Conservation (phyloP, 257 asterid species). For the Gentiana macrophylla region DNA sequence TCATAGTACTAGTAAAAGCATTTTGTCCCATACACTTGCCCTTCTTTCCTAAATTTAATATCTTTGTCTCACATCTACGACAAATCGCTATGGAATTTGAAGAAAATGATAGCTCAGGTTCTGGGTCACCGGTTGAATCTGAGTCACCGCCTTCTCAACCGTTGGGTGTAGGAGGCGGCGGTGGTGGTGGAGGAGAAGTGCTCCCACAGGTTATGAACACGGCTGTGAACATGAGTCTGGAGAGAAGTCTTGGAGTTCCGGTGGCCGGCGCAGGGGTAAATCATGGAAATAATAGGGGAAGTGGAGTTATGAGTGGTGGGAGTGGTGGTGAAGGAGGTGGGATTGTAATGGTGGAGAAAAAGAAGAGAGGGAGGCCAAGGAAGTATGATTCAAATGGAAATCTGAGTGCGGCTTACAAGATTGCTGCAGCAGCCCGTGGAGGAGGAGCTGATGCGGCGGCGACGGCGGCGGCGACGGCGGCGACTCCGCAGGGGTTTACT, state of each 20-base stretch:
- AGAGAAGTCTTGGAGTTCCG: constrained; percentile 19
- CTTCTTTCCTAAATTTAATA: constrained; percentile 1
- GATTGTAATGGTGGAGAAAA: constrained; percentile 30
- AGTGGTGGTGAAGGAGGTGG: constrained; percentile 20
- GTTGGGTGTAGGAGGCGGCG: constrained; percentile 13
- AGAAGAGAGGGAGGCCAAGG: constrained; percentile 86
- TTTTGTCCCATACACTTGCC: not conserved
- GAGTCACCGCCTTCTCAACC: constrained; percentile 36
- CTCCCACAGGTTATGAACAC: constrained; percentile 23
- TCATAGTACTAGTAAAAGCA: too few species aligned
- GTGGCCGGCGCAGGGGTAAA: constrained; percentile 12
- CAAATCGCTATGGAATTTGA: constrained; percentile 35
- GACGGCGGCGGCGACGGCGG: constrained; percentile 2
- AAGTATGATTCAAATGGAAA: constrained; percentile 82
- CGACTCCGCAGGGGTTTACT: constrained; percentile 40
- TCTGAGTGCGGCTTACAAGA: constrained; percentile 40
- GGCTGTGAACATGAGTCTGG: constrained; percentile 23
- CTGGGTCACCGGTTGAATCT: constrained; percentile 41
- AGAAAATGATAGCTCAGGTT: constrained; percentile 60
- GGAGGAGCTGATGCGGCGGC: constrained; percentile 15
- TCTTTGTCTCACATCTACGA: not conserved
- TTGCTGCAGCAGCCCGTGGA: constrained; percentile 20
- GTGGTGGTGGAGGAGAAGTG: constrained; percentile 23
- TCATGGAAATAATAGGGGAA: constrained; percentile 16
- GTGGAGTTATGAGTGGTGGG: constrained; percentile 12